These are phyloP conservation scores for Alisma plantagoaquatica DNA, from an alignment of 106 monocot genomes.

Conservation along the genomic window DNA sequence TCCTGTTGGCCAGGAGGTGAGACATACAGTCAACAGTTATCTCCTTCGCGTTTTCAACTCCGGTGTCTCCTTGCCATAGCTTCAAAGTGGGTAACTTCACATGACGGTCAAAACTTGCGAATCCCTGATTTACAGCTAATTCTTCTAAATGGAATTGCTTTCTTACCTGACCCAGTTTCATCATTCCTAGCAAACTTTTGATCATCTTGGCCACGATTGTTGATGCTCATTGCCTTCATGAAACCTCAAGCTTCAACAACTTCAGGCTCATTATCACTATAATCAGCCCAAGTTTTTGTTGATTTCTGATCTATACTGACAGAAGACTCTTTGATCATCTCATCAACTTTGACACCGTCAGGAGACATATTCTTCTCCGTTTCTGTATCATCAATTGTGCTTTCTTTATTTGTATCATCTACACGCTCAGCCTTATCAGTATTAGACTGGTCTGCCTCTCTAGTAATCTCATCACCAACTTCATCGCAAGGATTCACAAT, in stretches of 20 bases:
- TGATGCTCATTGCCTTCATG: too few species aligned
- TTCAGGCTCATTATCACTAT: conserved; percentile 62
- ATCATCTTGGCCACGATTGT: too few species aligned
- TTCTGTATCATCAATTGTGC: too few species aligned
- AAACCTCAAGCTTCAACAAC: conserved; percentile 40
- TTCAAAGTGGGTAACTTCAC: too few species aligned
- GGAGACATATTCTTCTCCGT: neutral
- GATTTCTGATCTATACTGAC: conserved; percentile 14
- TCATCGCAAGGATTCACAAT: conserved; percentile 6
- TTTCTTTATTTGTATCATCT: too few species aligned
- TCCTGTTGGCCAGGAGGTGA: too few species aligned
- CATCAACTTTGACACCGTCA: conserved; percentile 11
- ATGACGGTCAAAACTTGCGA: too few species aligned
- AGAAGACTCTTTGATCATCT: conserved; percentile 3
- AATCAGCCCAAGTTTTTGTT: conserved; percentile 51
- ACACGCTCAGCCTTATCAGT: conserved; percentile 14
- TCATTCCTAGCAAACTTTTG: neutral
- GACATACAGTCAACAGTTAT: too few species aligned
- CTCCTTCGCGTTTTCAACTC: too few species aligned
- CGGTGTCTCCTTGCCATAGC: too few species aligned
- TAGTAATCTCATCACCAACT: conserved; percentile 8
- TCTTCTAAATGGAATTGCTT: neutral
- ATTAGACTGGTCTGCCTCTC: neutral
- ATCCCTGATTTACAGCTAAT: too few species aligned
- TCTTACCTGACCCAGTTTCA: neutral